Evolutionary conservation across 805 yeast species (phyloP).

Genomic region (Ogataea allantospora): DNA sequence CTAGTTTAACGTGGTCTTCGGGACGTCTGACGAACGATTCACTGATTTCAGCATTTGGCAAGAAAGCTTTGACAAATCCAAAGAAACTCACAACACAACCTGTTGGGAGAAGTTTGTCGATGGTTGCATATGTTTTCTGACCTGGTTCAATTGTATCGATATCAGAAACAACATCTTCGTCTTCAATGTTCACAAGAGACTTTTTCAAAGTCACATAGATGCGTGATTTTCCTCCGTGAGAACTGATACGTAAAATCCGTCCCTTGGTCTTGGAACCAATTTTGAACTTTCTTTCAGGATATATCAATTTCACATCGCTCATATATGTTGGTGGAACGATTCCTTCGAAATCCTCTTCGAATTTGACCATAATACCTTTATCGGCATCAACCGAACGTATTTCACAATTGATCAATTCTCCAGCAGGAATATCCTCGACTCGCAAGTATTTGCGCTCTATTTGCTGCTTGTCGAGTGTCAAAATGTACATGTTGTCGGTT

Average conservation of each 20-base stretch:
- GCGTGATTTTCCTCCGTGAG: slow-evolving; percentile 43
- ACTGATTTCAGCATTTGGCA: slow-evolving; percentile 86
- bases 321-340: slow-evolving; percentile 72
- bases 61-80: slow-evolving; percentile 71
- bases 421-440: slow-evolving; percentile 71
- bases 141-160: slow-evolving; percentile 43
- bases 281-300: slow-evolving; percentile 92
- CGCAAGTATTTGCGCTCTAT: slow-evolving; percentile 66
- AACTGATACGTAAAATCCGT: slow-evolving; percentile 56
- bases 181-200: slow-evolving; percentile 68
- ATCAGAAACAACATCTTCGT: slow-evolving; percentile 46
- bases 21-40: slow-evolving; percentile 82
- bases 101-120: slow-evolving; percentile 63
- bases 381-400: slow-evolving; percentile 56
- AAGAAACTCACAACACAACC: slow-evolving; percentile 88
- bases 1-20: slow-evolving; percentile 71
- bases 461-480: slow-evolving; percentile 67
- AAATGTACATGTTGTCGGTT: slow-evolving; percentile 62
- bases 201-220: slow-evolving; percentile 76
- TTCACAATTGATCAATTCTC: slow-evolving; percentile 59
- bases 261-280: slow-evolving; percentile 79
- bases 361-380: slow-evolving; percentile 64
- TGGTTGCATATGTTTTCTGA: slow-evolving; percentile 65
- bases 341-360: slow-evolving; percentile 70
- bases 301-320: slow-evolving; percentile 77